phyloP scores from a whole-genome alignment of 345 rosid genomes.

The Geranium rotundifolium region DNA sequence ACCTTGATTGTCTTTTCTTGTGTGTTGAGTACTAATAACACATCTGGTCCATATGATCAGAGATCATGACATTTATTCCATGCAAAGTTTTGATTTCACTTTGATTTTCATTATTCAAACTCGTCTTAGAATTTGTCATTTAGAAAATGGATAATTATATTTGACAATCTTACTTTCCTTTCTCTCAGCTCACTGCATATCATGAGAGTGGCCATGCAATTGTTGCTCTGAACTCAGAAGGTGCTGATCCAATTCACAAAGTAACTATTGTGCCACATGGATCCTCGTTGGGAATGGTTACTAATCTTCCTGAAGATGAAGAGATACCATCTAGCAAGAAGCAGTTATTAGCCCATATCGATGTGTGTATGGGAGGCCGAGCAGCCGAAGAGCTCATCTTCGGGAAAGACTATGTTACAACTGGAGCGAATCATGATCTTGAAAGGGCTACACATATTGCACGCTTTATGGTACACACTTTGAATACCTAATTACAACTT shows the following conservation, averaged over 20 bases:
- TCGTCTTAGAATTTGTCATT: too few relatives aligned
- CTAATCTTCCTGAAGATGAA: background rate
- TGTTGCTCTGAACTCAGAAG: background rate
- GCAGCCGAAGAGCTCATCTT: conserved; percentile 1
- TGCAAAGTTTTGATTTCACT: too few relatives aligned
- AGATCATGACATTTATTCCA: background rate
- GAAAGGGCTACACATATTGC: conserved; percentile 88
- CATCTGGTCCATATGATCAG: too few relatives aligned
- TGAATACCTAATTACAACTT: too few relatives aligned
- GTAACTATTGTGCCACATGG: background rate
- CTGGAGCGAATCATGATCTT: background rate
- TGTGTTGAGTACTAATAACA: too few relatives aligned
- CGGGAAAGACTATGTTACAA: conserved; percentile 3
- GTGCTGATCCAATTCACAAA: conserved; percentile 5
- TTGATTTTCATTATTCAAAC: too few relatives aligned
- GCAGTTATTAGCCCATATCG: background rate
- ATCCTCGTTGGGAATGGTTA: background rate
- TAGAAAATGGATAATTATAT: too few relatives aligned
- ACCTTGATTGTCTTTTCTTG: too few relatives aligned
- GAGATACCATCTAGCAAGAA: background rate
- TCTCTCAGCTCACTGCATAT: conserved; percentile 80
- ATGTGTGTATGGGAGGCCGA: background rate
- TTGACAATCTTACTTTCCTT: background rate
- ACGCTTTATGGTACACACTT: conserved; percentile 61
- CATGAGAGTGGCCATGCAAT: conserved; percentile 20